Base-by-base conservation (phyloP, 2,329 filamentous ascomycete species). In the Fusarium praegraminearum region DNA sequence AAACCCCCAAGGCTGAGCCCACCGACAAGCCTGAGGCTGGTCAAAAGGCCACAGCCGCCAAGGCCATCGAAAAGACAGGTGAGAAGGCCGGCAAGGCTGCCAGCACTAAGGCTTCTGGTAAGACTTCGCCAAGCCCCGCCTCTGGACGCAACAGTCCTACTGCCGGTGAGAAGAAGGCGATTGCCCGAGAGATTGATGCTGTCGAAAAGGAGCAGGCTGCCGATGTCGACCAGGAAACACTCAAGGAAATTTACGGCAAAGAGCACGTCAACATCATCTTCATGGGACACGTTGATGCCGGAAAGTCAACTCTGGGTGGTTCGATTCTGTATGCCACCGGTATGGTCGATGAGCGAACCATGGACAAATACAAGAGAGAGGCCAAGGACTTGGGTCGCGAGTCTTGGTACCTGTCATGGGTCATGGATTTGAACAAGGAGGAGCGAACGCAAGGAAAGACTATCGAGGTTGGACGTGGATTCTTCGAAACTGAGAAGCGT, bases 391-490 rank as follows among this genome's bases (percentile, higher is more conserved):
- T 96, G 70, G 96, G 96, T 55, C 92, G 94, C 84, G 96, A 98
- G 83, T 97, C 95, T 5, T 99, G 96, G 96, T 99, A 98, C 80
- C 87, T 99, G 24, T 99, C 96, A 44, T 99, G 97, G 96, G 97
- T 94, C 66, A 88, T 99, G 75, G 96, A 99, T 86, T 81, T 98
- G 80, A 99, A 94, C 73, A 97, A 95, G 81, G 97, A 99, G 81
- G 96, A 99, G 80, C 89, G 97, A 77, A 85, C 93, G 54, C 97
- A 98, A 86, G 96, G 96, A 73, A 99, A 98, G 86, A 99, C 96
- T 8, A 94, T 99, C 70, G 96, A 99, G 81, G 95, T 98, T 71
- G 96, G 96, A 28, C 90, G 95, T 77, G 96, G 93, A 15, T 98
- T 93, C 81, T 98, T 99, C 81, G 96, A 98, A 84, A 97, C 96